Percentiles rank a stretch among this genome's conserved stretches.
These are phyloP conservation scores for Fusarium staphyleae DNA, from an alignment of 2,329 filamentous ascomycete species.

Conservation along the genomic window DNA sequence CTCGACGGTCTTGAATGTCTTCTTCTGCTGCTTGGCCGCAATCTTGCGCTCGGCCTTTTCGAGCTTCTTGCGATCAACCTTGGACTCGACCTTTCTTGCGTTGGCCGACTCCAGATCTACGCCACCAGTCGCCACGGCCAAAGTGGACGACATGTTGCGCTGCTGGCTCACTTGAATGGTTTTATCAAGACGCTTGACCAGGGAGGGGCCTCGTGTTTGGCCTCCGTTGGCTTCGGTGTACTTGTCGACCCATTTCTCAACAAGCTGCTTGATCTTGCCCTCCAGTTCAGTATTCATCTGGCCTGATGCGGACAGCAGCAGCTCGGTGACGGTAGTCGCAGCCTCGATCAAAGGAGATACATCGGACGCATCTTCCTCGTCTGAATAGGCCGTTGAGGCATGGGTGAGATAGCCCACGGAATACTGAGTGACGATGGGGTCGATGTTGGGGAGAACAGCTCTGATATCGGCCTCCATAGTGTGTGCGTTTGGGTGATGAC, in stretches of 20 bases:
- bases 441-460: constrained; percentile 82
- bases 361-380: constrained; percentile 72
- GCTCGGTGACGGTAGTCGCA: constrained; percentile 81
- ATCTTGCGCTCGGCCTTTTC: constrained; percentile 99
- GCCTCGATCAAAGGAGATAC: constrained; percentile 84
- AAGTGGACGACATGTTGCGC: constrained; percentile 93
- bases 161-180: constrained; percentile 93
- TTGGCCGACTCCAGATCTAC: constrained; percentile 96
- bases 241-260: constrained; percentile 87
- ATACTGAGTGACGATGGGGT: constrained; percentile 89
- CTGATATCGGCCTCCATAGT: constrained; percentile 89
- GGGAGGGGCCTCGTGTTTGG: constrained; percentile 75
- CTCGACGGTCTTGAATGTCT: constrained; percentile 96
- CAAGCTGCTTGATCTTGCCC: constrained; percentile 79
- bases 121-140: constrained; percentile 82
- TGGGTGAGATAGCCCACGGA: constrained; percentile 94
- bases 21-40: constrained; percentile 97
- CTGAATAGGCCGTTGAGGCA: constrained; percentile 84
- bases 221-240: constrained; percentile 78
- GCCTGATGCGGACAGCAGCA: constrained; percentile 92
- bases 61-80: constrained; percentile 97
- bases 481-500: constrained; percentile 6
- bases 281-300: constrained; percentile 75
- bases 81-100: constrained; percentile 91
- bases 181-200: constrained; percentile 87